Conservation (phyloP, 139 green algal genomes). For the Mesostigma viride region DNA sequence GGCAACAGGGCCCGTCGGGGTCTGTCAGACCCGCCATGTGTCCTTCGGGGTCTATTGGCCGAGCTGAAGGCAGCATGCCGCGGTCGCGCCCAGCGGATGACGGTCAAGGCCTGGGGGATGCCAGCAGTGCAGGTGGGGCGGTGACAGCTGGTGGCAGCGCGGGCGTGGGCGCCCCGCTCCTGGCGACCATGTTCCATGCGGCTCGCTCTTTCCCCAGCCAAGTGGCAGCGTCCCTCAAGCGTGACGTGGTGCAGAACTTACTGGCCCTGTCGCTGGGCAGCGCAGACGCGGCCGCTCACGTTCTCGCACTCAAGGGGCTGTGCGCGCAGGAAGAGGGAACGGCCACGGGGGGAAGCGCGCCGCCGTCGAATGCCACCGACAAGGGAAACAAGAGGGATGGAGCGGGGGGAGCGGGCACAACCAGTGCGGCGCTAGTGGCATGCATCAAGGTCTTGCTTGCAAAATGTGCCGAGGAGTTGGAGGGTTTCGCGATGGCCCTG, state of each 20-base stretch:
- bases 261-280: slow-evolving; percentile 16
- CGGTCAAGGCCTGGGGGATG: background rate
- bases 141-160: too few species aligned
- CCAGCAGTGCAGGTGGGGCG: background rate
- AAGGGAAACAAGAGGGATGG: background rate
- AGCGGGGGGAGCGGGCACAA: background rate
- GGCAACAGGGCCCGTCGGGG: slow-evolving; percentile 3
- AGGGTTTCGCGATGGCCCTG: too few species aligned
- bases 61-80: background rate
- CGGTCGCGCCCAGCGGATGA: too few species aligned
- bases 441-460: too few species aligned
- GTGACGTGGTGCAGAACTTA: slow-evolving; percentile 10
- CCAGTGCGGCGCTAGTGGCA: background rate
- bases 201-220: slow-evolving; percentile 20
- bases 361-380: background rate
- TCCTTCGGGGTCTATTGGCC: background rate
- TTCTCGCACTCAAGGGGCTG: background rate
- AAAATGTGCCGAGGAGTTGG: too few species aligned
- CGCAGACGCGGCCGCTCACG: slow-evolving; percentile 4
- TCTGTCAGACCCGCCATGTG: background rate
- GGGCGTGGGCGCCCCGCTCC: background rate
- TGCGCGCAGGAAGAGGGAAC: background rate
- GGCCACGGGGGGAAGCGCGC: background rate
- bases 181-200: slow-evolving; percentile 13
- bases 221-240: slow-evolving; percentile 2